phyloP scores from a whole-genome alignment of 2,329 filamentous ascomycete genomes.

The Fusarium caatingaense region DNA sequence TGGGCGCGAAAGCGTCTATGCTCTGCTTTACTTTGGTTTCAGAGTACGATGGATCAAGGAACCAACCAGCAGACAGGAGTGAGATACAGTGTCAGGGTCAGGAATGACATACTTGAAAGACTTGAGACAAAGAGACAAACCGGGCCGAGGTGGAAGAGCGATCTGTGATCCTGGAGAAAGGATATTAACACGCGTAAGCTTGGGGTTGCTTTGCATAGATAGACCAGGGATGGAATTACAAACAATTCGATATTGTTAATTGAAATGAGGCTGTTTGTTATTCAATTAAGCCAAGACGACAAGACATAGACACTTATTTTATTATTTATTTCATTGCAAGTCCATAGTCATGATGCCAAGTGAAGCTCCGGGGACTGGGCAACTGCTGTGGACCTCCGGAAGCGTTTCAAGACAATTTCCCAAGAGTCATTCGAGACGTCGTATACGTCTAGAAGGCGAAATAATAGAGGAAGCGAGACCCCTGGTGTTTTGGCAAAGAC shows the following conservation, averaged over 20 bases:
- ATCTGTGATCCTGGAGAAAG: slow-evolving; percentile 17
- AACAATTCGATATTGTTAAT: background rate
- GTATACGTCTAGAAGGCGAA: slow-evolving; percentile 31
- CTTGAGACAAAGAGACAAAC: slow-evolving; percentile 31
- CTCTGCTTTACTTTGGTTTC: slow-evolving; percentile 34
- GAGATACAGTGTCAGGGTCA: slow-evolving; percentile 35
- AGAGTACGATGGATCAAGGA: slow-evolving; percentile 26
- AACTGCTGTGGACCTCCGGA: slow-evolving; percentile 9
- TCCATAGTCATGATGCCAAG: slow-evolving; percentile 22
- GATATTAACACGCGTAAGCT: slow-evolving; percentile 38
- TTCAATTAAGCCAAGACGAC: slow-evolving; percentile 18
- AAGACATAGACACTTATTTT: slow-evolving; percentile 12
- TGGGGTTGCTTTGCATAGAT: background rate
- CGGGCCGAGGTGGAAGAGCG: slow-evolving; percentile 21
- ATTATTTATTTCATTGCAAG: slow-evolving; percentile 19
- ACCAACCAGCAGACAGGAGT: slow-evolving; percentile 37
- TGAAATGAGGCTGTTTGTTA: slow-evolving; percentile 1
- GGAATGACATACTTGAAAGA: slow-evolving; percentile 21
- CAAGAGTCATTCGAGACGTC: slow-evolving; percentile 28
- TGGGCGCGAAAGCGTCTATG: slow-evolving; percentile 34
- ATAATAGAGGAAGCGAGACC: slow-evolving; percentile 30
- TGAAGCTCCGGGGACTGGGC: slow-evolving; percentile 5
- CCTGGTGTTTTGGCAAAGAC: slow-evolving; percentile 33
- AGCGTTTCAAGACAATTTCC: slow-evolving; percentile 40
- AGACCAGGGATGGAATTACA: background rate